Percentiles rank a stretch among this genome's conserved stretches.
phyloP scores from a whole-genome alignment of 73 alveolate species.

The Effrenium voratum region DNA sequence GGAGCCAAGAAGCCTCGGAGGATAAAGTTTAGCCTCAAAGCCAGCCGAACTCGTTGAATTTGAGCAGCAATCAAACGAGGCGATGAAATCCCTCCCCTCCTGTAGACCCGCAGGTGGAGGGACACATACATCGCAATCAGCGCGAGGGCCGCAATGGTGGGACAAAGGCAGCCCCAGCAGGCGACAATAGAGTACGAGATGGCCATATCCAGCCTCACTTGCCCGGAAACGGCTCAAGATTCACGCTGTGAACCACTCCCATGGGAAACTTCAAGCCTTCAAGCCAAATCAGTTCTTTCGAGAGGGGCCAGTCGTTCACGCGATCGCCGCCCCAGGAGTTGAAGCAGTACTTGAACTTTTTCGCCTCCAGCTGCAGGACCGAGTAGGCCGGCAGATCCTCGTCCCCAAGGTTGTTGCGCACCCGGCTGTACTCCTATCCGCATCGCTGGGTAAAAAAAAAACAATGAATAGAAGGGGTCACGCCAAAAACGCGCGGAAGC shows the following conservation, averaged over 20 bases:
- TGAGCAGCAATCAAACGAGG: neutral
- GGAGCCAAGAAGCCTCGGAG: too few species aligned
- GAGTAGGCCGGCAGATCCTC: too few species aligned
- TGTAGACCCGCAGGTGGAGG: slow-evolving; percentile 39
- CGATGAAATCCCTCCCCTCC: neutral
- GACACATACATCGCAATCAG: slow-evolving; percentile 24
- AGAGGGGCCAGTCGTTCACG: slow-evolving; percentile 28
- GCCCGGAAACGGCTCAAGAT: too few species aligned
- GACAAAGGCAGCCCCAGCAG: slow-evolving; percentile 56
- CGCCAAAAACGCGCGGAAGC: too few species aligned
- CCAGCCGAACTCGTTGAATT: neutral
- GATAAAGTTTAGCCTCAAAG: too few species aligned
- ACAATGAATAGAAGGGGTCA: too few species aligned
- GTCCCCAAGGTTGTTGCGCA: too few species aligned
- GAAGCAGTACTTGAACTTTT: slow-evolving; percentile 24
- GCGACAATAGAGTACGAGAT: slow-evolving; percentile 48
- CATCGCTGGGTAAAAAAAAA: too few species aligned
- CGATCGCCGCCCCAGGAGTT: slow-evolving; percentile 79
- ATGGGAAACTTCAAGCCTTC: too few species aligned
- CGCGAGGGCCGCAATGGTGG: slow-evolving; percentile 52
- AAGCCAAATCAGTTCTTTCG: too few species aligned
- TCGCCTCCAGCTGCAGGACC: slow-evolving; percentile 73
- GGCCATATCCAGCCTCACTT: slow-evolving; percentile 48
- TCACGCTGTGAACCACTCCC: too few species aligned
- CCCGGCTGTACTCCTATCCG: too few species aligned